Conservation (phyloP, 2,329 filamentous ascomycete species). For the Graphiopsis chlorocephala region DNA sequence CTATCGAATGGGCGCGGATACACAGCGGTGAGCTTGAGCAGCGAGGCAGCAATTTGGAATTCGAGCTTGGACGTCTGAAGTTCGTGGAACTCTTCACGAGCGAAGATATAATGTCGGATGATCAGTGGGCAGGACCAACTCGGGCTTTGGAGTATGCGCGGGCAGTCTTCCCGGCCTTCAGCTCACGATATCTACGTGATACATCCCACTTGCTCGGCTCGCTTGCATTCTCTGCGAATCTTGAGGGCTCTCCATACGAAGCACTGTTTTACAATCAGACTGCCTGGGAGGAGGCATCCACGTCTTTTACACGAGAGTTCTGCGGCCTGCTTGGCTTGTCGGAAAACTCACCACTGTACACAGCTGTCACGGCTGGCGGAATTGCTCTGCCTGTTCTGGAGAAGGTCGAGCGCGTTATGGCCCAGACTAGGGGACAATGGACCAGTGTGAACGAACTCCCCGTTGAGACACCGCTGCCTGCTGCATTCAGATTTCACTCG, state of each 20-base stretch:
- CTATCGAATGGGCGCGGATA: conserved; percentile 79
- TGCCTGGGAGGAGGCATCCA: conserved; percentile 78
- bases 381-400: conserved; percentile 86
- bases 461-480: conserved; percentile 64
- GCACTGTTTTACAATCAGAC: conserved; percentile 70
- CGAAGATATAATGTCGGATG: conserved; percentile 39
- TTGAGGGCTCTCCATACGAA: conserved; percentile 74
- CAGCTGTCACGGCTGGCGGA: conserved; percentile 86
- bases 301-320: conserved; percentile 60
- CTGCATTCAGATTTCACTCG: conserved; percentile 74
- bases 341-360: conserved; percentile 87
- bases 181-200: conserved; percentile 70
- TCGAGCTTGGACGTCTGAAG: conserved; percentile 85
- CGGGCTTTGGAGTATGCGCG: conserved; percentile 75
- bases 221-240: conserved; percentile 74
- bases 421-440: conserved; percentile 90
- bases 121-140: conserved; percentile 52
- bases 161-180: conserved; percentile 70
- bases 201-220: conserved; percentile 79
- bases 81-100: conserved; percentile 85
- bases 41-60: conserved; percentile 88
- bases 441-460: conserved; percentile 87
- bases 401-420: conserved; percentile 85
- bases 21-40: conserved; percentile 71
- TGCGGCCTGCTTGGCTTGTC: conserved; percentile 87